phyloP scores from a whole-genome alignment of 108 stramenopile genomes.

The Skeletonema tropicum region DNA sequence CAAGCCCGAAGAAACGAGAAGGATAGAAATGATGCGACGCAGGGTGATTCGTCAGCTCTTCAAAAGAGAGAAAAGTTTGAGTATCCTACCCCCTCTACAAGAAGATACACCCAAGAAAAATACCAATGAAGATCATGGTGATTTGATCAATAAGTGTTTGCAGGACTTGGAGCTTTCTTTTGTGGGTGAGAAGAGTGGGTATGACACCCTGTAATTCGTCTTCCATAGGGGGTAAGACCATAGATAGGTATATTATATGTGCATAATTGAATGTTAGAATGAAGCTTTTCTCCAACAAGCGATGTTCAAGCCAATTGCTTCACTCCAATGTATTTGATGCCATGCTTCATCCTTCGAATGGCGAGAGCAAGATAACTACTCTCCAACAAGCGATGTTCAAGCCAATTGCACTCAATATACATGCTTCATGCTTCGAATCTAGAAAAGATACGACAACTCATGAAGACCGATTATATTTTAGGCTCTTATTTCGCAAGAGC shows the following conservation, averaged over 20 bases:
- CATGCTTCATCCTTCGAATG: not conserved
- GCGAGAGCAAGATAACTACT: not conserved
- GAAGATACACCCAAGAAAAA: slow-evolving; percentile 15
- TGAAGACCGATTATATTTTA: too few species aligned
- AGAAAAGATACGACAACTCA: too few species aligned
- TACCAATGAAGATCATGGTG: slow-evolving; percentile 28
- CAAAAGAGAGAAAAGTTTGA: slow-evolving; percentile 26
- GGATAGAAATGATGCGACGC: slow-evolving; percentile 30
- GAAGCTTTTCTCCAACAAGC: not conserved
- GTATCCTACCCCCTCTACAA: slow-evolving; percentile 15
- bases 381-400: too few species aligned
- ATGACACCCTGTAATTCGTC: not conserved
- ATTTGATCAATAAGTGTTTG: slow-evolving; percentile 36
- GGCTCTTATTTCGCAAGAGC: slow-evolving; percentile 39
- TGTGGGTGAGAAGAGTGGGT: not conserved
- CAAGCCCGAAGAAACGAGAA: slow-evolving; percentile 18
- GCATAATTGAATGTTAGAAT: slow-evolving; percentile 1
- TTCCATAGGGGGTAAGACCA: not conserved
- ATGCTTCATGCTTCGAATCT: too few species aligned
- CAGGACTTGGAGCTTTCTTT: slow-evolving; percentile 22
- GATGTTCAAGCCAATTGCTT: not conserved
- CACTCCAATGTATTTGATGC: not conserved
- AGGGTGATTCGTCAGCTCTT: slow-evolving; percentile 5
- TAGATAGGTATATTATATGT: not conserved
- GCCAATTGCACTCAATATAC: too few species aligned